Base-by-base conservation (phyloP, 768 basidiomycete genomes). In the Mycena vitilis region DNA sequence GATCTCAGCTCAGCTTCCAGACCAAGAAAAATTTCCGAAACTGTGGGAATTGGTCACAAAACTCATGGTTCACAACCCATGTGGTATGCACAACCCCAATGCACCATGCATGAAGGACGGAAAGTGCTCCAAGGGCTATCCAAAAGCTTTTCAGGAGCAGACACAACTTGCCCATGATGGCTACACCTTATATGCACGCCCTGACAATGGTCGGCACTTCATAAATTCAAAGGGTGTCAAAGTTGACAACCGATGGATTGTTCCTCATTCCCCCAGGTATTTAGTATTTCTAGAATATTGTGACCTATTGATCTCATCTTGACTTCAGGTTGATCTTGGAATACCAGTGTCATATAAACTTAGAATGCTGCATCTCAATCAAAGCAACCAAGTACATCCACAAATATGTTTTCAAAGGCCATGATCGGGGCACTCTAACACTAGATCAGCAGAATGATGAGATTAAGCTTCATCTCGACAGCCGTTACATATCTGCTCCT, bases 1-100 rank as follows among this genome's bases (percentile, higher is more conserved):
- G 15, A 77, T 85, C n/a, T 78, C 68, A 16, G 80, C 83, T 34
- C 60, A 78, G 18, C 74, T 79, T 30, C 84, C 84, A 10, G 78
- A 83, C 66, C 73, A 71, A 13, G 69, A 62, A 0, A 62, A 64
- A 5, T 70, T 81, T 40, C 81, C 77, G 2, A 69, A 68, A 22
- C 51, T 62, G 4, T 53, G 8, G 42, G 23, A 62, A 22, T 62
- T 62, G 38, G 78, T 85, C 11, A 65, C 58, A 10, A 73, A 68
- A n/a, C 75, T 60, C 52, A 85, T 86, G 84, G 63, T 85, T 2
- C 85, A 86, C 77, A 79, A 76, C 22, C 83, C 85, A 3, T 76
- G 76, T 74, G 75, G 80, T 12, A 57, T 69, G 25, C 20, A 34
- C 0, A 69, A 75, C 53, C 73, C 70, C 16, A 63, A 73, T 52